A percentile compares a stretch with the other conserved stretches of the same genome.
phyloP scores from a whole-genome alignment of 2,329 filamentous ascomycete genomes.

The Penicillium glabrum region DNA sequence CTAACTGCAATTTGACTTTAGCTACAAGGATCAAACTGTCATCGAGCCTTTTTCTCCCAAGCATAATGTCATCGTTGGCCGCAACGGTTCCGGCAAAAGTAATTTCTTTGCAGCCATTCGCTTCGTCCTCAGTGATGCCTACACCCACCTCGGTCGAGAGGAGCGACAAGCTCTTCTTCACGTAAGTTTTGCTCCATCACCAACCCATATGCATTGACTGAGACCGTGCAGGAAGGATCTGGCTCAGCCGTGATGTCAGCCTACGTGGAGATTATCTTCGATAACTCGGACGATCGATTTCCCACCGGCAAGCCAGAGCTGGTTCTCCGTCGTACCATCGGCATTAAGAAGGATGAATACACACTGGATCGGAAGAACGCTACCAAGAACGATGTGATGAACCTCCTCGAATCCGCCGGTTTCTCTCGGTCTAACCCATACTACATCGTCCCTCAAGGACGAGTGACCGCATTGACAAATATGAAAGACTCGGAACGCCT shows the following conservation, averaged over 20 bases:
- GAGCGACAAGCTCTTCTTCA: slow-evolving; percentile 95
- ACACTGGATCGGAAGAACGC: slow-evolving; percentile 96
- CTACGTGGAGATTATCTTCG: slow-evolving; percentile 99
- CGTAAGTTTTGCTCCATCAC: slow-evolving; percentile 37
- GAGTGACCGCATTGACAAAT: slow-evolving; percentile 92
- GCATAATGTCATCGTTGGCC: slow-evolving; percentile 97
- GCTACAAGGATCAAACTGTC: slow-evolving; percentile 99
- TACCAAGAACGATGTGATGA: slow-evolving; percentile 91
- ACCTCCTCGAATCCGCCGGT: slow-evolving; percentile 90
- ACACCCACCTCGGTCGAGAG: slow-evolving; percentile 92
- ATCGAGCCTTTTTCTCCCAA: slow-evolving; percentile 98
- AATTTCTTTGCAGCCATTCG: slow-evolving; percentile 99
- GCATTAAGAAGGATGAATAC: slow-evolving; percentile 97
- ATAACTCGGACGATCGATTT: slow-evolving; percentile 95
- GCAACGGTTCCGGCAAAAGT: slow-evolving; percentile 98
- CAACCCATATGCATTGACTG: background rate
- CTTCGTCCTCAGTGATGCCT: slow-evolving; percentile 96
- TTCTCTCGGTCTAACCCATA: slow-evolving; percentile 98
- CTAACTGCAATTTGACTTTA: slow-evolving; percentile 37
- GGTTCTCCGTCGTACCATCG: slow-evolving; percentile 88
- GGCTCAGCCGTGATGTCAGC: slow-evolving; percentile 98
- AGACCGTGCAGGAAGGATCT: slow-evolving; percentile 70
- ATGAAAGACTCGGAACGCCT: slow-evolving; percentile 96
- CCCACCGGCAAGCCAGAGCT: slow-evolving; percentile 90
- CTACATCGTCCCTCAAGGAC: slow-evolving; percentile 97